Conservation (phyloP, 176 grass and related monocot species). For the bread wheat (Triticum aestivum) region IWGSC_CS_RefSeq_v2.1 NC_057813.1:374509593-374510092, state of each 20-base stretch:
- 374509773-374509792: conserved; percentile 1
- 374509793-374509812: not conserved
- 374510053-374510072: conserved; percentile 44
- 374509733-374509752: conserved; percentile 14
- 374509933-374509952: not conserved
- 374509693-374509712: not conserved
- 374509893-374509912: not conserved
- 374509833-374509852: not conserved
- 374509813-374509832: not conserved
- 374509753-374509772: not conserved
- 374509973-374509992: not conserved
- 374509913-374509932: not conserved
- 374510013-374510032: not conserved
- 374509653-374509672: not conserved
- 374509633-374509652: not conserved
- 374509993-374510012: conserved; percentile 4
- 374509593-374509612: conserved; percentile 14
- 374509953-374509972: conserved; percentile 6
- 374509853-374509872: conserved; percentile 2
- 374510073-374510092: conserved; percentile 86
- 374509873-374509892: not conserved
- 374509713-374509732: not conserved
- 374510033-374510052: conserved; percentile 18
- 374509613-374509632: no score
- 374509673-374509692: not conserved